Base-by-base conservation (phyloP, 139 green algal species). In the Chlorella sorokiniana region DNA sequence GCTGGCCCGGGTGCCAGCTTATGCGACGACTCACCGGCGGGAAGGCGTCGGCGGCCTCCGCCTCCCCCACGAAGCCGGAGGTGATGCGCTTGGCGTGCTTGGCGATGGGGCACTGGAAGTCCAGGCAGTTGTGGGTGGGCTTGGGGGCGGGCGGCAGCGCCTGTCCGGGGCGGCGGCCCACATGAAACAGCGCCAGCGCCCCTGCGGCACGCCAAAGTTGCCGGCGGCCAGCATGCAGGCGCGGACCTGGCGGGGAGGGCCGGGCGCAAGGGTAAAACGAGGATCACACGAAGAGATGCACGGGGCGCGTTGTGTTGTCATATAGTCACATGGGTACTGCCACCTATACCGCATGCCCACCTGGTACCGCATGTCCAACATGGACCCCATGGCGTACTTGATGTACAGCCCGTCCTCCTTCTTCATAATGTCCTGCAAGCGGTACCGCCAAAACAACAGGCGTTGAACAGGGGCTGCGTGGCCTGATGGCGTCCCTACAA, bases 101-200 rank as follows among this genome's bases (percentile, higher is more conserved):
- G 37, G 65, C 65, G 11, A 48, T 72, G 4, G 65, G 33, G 65
- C 38, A 44, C 65, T 72, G 52, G 62, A 81, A 82, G 62, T 74
- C 35, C 27, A 68, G 7, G 48, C 72, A 84, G 35, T 77, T 73
- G 69, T 90, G 81, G 3, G 79, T 86, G 48, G 88, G 89, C 79
- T 90, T 85, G 42, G 92, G 92, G 72, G 93, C 91, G 25, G 90
- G 73, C 7, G 92, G 92, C 71, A 96, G 88, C 83, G 91, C 79
- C 81, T 90, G 85, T 69, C 86, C 85, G n/a, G 62, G 76, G 65
- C 59, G 0, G 92, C 91, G 23, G 86, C 91, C 88, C 81, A 92
- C 29, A 93, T 84, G 61, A 96, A 84, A 0, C 76, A 83, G 64
- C 86, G 81, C 76, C 79, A 88, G 6, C 86, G 70, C 29, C 81